Evolutionary conservation across 805 yeast genomes (phyloP), one percentile per base, ranked within the genome.

Genomic region (Saccharomyces cerevisiae): DNA sequence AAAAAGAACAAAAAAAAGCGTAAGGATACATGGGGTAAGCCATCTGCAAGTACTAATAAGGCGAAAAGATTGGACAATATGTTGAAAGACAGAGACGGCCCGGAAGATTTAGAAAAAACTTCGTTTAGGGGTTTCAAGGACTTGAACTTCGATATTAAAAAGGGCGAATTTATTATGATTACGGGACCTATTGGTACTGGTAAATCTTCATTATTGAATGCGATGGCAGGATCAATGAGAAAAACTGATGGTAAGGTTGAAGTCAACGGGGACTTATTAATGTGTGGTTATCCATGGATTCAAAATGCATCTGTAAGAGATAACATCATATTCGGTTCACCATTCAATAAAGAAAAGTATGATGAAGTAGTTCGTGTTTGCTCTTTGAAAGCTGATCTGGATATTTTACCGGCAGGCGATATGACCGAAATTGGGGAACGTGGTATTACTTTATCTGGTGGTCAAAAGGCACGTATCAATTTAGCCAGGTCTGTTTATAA

Each of bases 361-460:
- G 63, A 77, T 6, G 69, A 70, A 14, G 79, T 87, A 5, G 66
- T 89, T 13, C 70, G 76, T 41, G 85, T 85, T 1, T 88, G 96
- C 69, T 83, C 89, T 0, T 70, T 88, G 56, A 74, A 73, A 31
- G 79, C 77, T 48, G 96, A 88, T 68, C 74, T 88, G 58, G 78
- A 79, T 4, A 76, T 80, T 48, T 70, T 89, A 32, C 85, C 87
- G 9, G 89, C 83, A 41, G 92, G 92, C 30, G 96, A 89, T 61
- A 62, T 69, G 52, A 87, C 95, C 0, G 87, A 86, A 67, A 86
- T 88, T 61, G 96, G 96, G 57, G 96, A 88, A 67, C 78, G 88
- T 66, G 96, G 96, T 62, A 83, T 88, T 49, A 87, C 94, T 0
- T 71, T 88, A 46, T 85, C 92, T n/a, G 96, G 96, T 53, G 96